A percentile compares a stretch with the other conserved stretches of the same genome.
Conservation (phyloP, 352 stramenopile genomes). For the Phytophthora sojae region DNA sequence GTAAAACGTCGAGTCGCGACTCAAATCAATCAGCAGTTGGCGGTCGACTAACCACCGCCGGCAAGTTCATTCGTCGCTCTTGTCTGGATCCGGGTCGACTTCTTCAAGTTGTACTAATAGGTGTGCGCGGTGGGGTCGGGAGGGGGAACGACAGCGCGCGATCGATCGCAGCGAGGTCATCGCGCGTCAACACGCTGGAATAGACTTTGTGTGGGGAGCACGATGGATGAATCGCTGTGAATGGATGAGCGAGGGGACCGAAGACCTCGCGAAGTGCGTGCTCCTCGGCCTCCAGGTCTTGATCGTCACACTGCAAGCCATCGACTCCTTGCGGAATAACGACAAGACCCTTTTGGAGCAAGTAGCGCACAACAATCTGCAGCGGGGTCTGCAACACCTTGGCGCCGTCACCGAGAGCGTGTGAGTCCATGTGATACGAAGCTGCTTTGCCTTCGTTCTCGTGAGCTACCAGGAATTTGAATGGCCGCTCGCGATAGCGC, state of each 20-base stretch:
- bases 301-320: conserved; percentile 18
- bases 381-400: conserved; percentile 44
- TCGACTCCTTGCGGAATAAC: conserved; percentile 45
- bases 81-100: conserved; percentile 36
- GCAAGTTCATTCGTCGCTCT: conserved; percentile 34
- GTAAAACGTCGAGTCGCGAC: conserved; percentile 38
- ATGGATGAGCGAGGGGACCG: conserved; percentile 49
- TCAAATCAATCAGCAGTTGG: conserved; percentile 38
- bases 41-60: conserved; percentile 21
- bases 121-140: conserved; percentile 15
- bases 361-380: conserved; percentile 55
- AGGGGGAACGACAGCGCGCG: conserved; percentile 32
- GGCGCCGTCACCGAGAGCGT: conserved; percentile 23
- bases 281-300: conserved; percentile 25
- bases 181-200: conserved; percentile 51
- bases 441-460: conserved; percentile 47
- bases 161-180: conserved; percentile 51
- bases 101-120: conserved; percentile 34
- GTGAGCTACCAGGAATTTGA: conserved; percentile 54
- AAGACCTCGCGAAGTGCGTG: conserved; percentile 48
- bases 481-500: conserved; percentile 35
- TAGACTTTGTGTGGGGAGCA: conserved; percentile 58
- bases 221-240: conserved; percentile 40
- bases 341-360: conserved; percentile 60
- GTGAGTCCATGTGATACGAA: conserved; percentile 44